A percentile compares a stretch with the other conserved stretches of the same genome.
Conservation (phyloP, 768 basidiomycete genomes). For the Lactifluus hygrophoroides region DNA sequence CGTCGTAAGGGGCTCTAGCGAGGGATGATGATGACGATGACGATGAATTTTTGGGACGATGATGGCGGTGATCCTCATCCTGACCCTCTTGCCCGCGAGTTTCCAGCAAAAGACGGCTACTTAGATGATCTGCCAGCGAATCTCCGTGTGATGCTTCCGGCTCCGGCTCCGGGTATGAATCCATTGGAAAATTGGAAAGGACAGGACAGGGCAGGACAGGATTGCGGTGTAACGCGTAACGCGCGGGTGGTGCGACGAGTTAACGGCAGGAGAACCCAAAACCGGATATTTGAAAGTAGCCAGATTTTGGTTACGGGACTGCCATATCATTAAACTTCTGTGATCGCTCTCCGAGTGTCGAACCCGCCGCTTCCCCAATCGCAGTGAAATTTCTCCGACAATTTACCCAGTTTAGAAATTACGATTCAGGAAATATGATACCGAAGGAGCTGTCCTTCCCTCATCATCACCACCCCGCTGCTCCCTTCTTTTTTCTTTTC, state of each 20-base stretch:
- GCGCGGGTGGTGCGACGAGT: not conserved
- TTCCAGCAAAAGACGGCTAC: slow-evolving; percentile 5
- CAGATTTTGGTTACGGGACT: slow-evolving; percentile 3
- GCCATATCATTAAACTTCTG: slow-evolving; percentile 6
- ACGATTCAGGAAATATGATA: slow-evolving; percentile 10
- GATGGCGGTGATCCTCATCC: too few species aligned
- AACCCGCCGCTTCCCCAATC: not conserved
- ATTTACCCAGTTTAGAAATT: not conserved
- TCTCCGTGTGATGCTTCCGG: slow-evolving; percentile 7
- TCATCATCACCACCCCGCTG: not conserved
- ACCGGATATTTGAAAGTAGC: slow-evolving; percentile 15
- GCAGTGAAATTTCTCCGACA: slow-evolving; percentile 2
- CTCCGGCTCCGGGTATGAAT: not conserved
- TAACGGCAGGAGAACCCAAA: not conserved
- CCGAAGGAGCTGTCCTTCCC: not conserved
- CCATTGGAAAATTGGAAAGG: not conserved
- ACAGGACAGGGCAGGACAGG: too few species aligned
- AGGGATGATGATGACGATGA: not conserved
- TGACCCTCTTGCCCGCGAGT: not conserved
- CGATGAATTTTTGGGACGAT: too few species aligned
- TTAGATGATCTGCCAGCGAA: slow-evolving; percentile 11
- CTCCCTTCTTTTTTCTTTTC: not conserved
- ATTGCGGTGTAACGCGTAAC: not conserved
- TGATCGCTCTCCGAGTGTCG: slow-evolving; percentile 11
- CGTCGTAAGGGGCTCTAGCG: slow-evolving; percentile 42